A percentile compares a stretch with the other conserved stretches of the same genome.
phyloP scores from a whole-genome alignment of 768 basidiomycete genomes.

The Fomitopsis serialis region DNA sequence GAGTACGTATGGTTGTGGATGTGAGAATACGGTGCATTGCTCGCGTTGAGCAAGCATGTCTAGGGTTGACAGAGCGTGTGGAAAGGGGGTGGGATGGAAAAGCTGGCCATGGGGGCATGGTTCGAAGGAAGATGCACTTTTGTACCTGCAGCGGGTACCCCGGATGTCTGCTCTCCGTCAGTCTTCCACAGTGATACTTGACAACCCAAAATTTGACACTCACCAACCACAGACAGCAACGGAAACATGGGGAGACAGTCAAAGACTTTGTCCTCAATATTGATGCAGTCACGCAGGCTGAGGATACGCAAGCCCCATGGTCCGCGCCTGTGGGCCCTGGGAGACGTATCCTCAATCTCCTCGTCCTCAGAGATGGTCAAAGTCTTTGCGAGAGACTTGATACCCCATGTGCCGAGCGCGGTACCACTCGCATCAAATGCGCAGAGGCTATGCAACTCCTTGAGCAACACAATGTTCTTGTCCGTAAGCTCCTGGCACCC shows the following conservation, averaged over 20 bases:
- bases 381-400: constrained; percentile 47
- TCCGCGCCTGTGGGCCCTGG: constrained; percentile 28
- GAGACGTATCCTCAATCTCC: background rate
- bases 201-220: too few species aligned
- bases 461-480: constrained; percentile 44
- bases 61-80: constrained; percentile 6
- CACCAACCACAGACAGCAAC: constrained; percentile 58
- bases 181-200: background rate
- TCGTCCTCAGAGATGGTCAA: constrained; percentile 32
- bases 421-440: constrained; percentile 65
- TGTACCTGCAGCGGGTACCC: constrained; percentile 16
- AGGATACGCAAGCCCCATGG: constrained; percentile 59
- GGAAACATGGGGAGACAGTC: constrained; percentile 41
- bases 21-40: constrained; percentile 25
- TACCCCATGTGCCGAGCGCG: constrained; percentile 43
- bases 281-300: constrained; percentile 46
- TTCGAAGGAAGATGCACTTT: constrained; percentile 5
- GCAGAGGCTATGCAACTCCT: constrained; percentile 44
- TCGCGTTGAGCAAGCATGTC: background rate
- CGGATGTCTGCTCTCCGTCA: constrained; percentile 21
- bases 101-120: constrained; percentile 6
- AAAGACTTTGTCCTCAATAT: constrained; percentile 39
- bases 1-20: constrained; percentile 27
- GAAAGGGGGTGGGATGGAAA: constrained; percentile 14
- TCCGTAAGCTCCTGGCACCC: constrained; percentile 55